Evolutionary conservation across 768 basidiomycete species (phyloP).

Genomic region (Leccinum olivaceopallidum): DNA sequence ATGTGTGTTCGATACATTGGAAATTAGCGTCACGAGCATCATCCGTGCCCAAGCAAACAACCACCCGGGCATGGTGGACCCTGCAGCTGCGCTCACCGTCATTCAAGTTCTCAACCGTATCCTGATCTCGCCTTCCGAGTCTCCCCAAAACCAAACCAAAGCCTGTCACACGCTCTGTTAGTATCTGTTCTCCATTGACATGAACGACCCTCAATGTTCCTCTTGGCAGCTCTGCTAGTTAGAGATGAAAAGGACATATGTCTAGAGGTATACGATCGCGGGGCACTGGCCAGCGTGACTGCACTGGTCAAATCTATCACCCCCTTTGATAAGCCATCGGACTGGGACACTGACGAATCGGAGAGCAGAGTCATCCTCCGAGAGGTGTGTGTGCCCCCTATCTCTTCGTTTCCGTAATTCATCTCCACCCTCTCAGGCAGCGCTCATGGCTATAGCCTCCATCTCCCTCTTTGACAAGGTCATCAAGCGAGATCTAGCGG

Average conservation of each 20-base stretch:
- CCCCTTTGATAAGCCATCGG: constrained; percentile 43
- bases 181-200: constrained; percentile 26
- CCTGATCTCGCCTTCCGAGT: constrained; percentile 45
- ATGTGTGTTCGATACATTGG: neutral
- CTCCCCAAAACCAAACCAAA: constrained; percentile 49
- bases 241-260: constrained; percentile 69
- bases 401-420: neutral
- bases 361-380: constrained; percentile 56
- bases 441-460: constrained; percentile 71
- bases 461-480: constrained; percentile 73
- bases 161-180: constrained; percentile 78
- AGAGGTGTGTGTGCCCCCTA: constrained; percentile 46
- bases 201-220: neutral
- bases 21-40: constrained; percentile 56
- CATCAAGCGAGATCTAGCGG: constrained; percentile 67
- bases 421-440: constrained; percentile 46
- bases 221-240: constrained; percentile 57
- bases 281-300: constrained; percentile 58
- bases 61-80: constrained; percentile 39
- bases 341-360: constrained; percentile 73
- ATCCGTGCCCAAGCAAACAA: constrained; percentile 48
- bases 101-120: constrained; percentile 70
- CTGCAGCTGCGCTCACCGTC: constrained; percentile 54
- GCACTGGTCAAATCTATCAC: constrained; percentile 54
- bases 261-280: constrained; percentile 67